These are phyloP conservation scores for Tuber microsphaerosporum DNA, from an alignment of 495 filamentous ascomycete genomes.

Conservation along the genomic window DNA sequence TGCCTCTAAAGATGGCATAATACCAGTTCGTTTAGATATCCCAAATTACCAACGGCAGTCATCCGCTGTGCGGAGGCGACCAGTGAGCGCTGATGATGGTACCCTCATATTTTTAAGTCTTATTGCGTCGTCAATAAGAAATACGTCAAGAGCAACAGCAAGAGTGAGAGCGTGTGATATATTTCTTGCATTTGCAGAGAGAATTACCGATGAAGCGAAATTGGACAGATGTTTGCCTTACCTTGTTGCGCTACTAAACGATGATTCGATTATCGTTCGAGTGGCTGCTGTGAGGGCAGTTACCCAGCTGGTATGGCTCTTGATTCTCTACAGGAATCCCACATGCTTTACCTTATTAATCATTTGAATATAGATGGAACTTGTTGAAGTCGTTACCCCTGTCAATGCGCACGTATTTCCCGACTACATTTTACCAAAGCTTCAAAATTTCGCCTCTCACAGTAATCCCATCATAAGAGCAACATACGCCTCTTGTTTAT, in stretches of 20 bases:
- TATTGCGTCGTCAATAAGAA: conserved; percentile 78
- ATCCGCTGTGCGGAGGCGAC: conserved; percentile 43
- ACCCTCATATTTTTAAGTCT: conserved; percentile 86
- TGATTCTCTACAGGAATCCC: not conserved
- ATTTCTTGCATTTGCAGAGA: conserved; percentile 83
- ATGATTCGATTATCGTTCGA: conserved; percentile 73
- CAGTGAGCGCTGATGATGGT: conserved; percentile 66
- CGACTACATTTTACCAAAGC: conserved; percentile 82
- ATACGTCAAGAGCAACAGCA: conserved; percentile 77
- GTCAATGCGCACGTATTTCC: conserved; percentile 93
- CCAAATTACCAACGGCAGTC: conserved; percentile 69
- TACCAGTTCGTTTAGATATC: conserved; percentile 81
- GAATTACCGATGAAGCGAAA: conserved; percentile 90
- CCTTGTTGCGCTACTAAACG: conserved; percentile 69
- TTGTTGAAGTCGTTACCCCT: conserved; percentile 80
- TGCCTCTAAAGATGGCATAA: conserved; percentile 44
- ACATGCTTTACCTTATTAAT: conserved; percentile 9
- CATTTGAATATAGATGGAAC: conserved; percentile 52
- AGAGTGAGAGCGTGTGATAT: conserved; percentile 87
- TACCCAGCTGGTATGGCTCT: conserved; percentile 59
- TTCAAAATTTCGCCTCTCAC: conserved; percentile 62
- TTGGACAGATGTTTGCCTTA: conserved; percentile 91
- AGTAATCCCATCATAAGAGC: conserved; percentile 66
- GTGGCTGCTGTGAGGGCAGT: conserved; percentile 76
- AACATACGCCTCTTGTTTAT: conserved; percentile 86